These are phyloP conservation scores for Citrus sinensis DNA, from an alignment of 345 rosid genomes.

Conservation along the genomic window DNA sequence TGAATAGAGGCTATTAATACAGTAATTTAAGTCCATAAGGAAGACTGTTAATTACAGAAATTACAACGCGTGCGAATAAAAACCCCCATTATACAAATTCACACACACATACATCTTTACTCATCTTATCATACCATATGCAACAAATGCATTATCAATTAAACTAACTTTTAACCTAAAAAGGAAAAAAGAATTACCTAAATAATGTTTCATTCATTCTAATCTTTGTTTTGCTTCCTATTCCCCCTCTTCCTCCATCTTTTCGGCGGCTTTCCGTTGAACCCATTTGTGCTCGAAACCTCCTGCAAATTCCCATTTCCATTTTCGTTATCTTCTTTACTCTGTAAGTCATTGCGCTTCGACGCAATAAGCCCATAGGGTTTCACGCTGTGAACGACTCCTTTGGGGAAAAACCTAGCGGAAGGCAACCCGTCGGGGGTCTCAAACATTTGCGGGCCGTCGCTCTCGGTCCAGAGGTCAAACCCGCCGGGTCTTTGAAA, in stretches of 20 bases:
- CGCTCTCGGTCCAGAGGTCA: conserved; percentile 72
- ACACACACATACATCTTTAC: neutral
- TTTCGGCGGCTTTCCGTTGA: neutral
- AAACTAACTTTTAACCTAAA: neutral
- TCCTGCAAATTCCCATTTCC: neutral
- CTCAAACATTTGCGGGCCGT: conserved; percentile 67
- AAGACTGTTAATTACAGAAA: conserved; percentile 1
- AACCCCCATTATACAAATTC: conserved; percentile 1
- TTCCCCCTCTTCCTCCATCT: conserved; percentile 25
- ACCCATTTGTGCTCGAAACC: neutral
- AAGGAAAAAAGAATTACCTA: conserved; percentile 1
- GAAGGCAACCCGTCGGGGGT: conserved; percentile 62
- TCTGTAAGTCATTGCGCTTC: conserved; percentile 14
- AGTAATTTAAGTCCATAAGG: neutral
- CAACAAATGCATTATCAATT: neutral
- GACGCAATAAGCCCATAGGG: conserved; percentile 40
- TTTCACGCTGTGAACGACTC: conserved; percentile 75
- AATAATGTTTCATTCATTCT: neutral
- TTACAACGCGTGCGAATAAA: neutral
- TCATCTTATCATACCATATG: neutral
- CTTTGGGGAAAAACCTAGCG: conserved; percentile 82
- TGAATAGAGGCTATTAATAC: neutral
- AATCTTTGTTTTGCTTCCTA: conserved; percentile 7
- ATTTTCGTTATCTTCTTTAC: neutral
- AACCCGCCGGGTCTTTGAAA: conserved; percentile 90